Evolutionary conservation across 345 rosid species (phyloP).

Genomic region (Eucalyptus rudis): DNA sequence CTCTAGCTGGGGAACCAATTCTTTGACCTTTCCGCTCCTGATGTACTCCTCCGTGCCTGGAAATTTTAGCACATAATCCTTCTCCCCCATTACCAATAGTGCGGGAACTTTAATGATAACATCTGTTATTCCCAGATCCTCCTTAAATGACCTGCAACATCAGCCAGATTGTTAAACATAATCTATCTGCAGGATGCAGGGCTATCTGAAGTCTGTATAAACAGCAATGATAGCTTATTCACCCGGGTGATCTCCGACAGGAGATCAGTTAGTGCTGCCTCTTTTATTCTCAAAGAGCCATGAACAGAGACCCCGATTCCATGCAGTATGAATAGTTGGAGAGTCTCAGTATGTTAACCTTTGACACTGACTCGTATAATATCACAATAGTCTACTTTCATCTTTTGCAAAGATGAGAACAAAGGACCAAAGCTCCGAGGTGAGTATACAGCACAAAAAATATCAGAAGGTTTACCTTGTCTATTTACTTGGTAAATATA

Average conservation of each 20-base stretch:
- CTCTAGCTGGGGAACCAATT: slow-evolving; percentile 34
- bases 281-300: background rate
- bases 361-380: background rate
- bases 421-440: background rate
- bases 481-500: background rate
- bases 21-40: slow-evolving; percentile 17
- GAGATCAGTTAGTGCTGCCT: background rate
- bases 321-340: background rate
- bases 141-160: background rate
- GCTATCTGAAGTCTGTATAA: background rate
- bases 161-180: background rate
- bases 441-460: background rate
- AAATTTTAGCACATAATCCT: slow-evolving; percentile 36
- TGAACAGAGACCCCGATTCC: background rate
- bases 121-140: background rate
- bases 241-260: background rate
- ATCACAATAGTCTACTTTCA: background rate
- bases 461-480: background rate
- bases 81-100: slow-evolving; percentile 33
- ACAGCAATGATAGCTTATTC: background rate
- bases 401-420: background rate
- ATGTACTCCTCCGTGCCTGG: slow-evolving; percentile 38
- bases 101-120: slow-evolving; percentile 21
- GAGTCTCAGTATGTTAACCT: background rate
- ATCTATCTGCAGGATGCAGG: background rate